Percentiles rank a stretch among this genome's conserved stretches.
phyloP scores from a whole-genome alignment of 2,329 filamentous ascomycete genomes.

The Rhynchosporium secalis region DNA sequence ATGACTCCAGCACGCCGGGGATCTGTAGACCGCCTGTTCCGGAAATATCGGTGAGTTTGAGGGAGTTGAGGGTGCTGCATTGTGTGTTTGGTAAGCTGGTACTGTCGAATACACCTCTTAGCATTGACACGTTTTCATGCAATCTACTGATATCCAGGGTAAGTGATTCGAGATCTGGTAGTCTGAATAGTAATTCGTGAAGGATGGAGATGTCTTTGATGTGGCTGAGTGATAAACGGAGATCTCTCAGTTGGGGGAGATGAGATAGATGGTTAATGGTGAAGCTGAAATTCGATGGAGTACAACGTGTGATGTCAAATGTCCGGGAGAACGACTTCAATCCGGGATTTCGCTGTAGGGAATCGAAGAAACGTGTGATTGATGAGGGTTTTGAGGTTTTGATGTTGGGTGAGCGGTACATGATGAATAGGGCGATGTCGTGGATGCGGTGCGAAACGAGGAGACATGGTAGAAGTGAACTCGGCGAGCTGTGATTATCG shows the following conservation, averaged over 20 bases:
- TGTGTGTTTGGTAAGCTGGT: neutral
- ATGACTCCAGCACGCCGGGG: slow-evolving; percentile 1
- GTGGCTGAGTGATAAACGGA: slow-evolving; percentile 4
- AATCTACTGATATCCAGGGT: neutral
- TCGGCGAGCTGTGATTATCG: neutral
- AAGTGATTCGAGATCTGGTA: neutral
- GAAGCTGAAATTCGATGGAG: neutral
- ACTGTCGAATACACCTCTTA: slow-evolving; percentile 5
- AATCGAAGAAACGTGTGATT: neutral
- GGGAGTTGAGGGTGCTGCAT: neutral
- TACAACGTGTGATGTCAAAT: slow-evolving; percentile 8
- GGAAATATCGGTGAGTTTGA: slow-evolving; percentile 9
- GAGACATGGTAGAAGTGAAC: slow-evolving; percentile 10
- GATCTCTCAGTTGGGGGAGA: slow-evolving; percentile 5
- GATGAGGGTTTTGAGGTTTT: neutral
- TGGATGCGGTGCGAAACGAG: slow-evolving; percentile 11
- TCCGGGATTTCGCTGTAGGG: neutral
- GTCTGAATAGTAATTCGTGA: neutral
- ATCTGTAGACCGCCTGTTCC: slow-evolving; percentile 6
- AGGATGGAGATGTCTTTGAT: neutral
- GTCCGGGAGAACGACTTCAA: slow-evolving; percentile 5
- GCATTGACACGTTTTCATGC: slow-evolving; percentile 5
- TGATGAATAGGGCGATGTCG: slow-evolving; percentile 7
- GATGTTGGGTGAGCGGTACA: slow-evolving; percentile 15
- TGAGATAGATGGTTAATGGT: neutral